phyloP scores from a whole-genome alignment of 139 green algal genomes.

The Picochlorum sp. region DNA sequence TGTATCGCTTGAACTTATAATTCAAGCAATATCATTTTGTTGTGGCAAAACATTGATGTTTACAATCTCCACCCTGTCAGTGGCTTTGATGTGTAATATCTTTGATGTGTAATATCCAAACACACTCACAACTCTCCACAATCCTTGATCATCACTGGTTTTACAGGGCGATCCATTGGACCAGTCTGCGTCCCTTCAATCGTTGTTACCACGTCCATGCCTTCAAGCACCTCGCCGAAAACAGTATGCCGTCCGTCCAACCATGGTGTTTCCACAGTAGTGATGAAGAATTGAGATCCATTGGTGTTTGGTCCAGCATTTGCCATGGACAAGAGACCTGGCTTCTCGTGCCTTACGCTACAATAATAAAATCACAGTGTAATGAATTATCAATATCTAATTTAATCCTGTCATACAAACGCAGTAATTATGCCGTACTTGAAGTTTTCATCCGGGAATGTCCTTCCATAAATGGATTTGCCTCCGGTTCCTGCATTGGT shows the following conservation, averaged over 20 bases:
- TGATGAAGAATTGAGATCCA: conserved; percentile 83
- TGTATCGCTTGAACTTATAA: neutral
- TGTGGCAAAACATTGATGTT: too few relatives aligned
- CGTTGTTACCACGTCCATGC: conserved; percentile 33
- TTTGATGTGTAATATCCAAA: neutral
- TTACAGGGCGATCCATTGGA: conserved; percentile 18
- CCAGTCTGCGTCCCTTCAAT: conserved; percentile 31
- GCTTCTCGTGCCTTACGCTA: conserved; percentile 33
- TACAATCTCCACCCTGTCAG: too few relatives aligned
- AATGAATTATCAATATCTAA: too few relatives aligned
- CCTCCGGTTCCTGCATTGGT: conserved; percentile 11
- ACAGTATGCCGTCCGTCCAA: conserved; percentile 37
- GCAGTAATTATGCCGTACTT: too few relatives aligned
- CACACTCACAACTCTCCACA: conserved; percentile 29
- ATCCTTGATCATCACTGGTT: conserved; percentile 32
- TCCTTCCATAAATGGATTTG: conserved; percentile 23
- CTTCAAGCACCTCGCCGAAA: conserved; percentile 30
- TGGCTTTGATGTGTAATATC: neutral
- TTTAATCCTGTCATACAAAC: too few relatives aligned
- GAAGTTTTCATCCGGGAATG: conserved; percentile 15
- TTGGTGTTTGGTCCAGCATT: conserved; percentile 80
- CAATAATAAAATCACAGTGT: too few relatives aligned
- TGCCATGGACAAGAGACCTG: conserved; percentile 80
- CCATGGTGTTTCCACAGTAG: conserved; percentile 72
- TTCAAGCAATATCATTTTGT: too few relatives aligned